Base-by-base conservation (phyloP, 331 rosid genomes). In the Spiraea crenata region DNA sequence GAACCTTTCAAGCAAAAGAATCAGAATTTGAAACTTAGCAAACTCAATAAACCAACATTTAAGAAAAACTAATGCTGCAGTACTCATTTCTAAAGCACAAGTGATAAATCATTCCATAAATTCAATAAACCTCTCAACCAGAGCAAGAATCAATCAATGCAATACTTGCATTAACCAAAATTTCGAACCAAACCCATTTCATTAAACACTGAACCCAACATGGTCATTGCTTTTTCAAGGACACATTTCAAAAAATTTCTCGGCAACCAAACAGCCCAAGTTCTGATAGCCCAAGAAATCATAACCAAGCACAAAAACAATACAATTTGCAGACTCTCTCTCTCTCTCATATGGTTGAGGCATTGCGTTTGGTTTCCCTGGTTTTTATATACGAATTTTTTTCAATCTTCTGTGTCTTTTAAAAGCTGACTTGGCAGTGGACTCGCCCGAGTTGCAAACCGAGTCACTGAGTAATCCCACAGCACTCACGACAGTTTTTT, bases 401-500 rank as follows among this genome's bases (percentile, higher is more conserved):
- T 48, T 47, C 17, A 73, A 3, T 35, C 74, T 49, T 57, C 46
- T 35, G 47, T 55, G 52, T 63, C 46, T 20, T 57, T 34, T 1
- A 56, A 47, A 25, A 39, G 65, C 57, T 61, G 58, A 80, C 83
- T 67, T 81, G 82, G n/a, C 55, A 38, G 44, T 51, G 31, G 81
- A 85, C 88, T 88, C 92, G 88, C 9, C n/a, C 88, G 89, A 78
- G 93, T 86, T 7, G 39, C 81, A 5, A 77, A 67, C 66, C 88
- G 98, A 88, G 98, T 88, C 92, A 92, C 98, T 96, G 98, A 92
- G 96, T 72, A 44, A 66, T 75, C 71, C 76, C 67, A 60, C 76
- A 69, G 54, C 42, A 65, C 73, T 82, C 91, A 83, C 90, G 79
- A n/a, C n/a, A n/a, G n/a, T n/a, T n/a, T n/a, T n/a, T n/a, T n/a